Percentiles rank a stretch among this genome's conserved stretches.
Conservation (phyloP, 805 yeast genomes). For the Wickerhamomyces bovis region DNA sequence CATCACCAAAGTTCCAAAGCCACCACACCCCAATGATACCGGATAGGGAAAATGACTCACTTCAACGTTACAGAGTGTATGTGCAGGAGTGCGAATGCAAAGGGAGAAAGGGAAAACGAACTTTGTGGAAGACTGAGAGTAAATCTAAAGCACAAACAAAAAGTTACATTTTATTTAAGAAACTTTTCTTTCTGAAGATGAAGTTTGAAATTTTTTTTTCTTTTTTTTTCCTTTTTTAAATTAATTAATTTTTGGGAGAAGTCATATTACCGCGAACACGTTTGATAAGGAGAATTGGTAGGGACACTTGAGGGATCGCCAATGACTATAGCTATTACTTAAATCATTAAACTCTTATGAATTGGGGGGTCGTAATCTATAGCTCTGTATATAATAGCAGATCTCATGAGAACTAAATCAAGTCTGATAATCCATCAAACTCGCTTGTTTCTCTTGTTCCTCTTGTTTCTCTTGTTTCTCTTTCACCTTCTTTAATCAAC, state of each 20-base stretch:
- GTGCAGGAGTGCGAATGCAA: neutral
- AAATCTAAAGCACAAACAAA: neutral
- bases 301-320: no score
- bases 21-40: neutral
- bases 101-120: neutral
- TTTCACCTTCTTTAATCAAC: slow-evolving; percentile 5
- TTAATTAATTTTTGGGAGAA: neutral
- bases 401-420: no score
- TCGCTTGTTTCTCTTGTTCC: no score
- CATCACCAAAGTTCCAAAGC: slow-evolving; percentile 7
- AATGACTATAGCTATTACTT: no score
- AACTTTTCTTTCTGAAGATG: neutral
- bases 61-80: neutral
- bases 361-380: no score
- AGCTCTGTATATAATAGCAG: no score
- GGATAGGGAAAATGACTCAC: neutral
- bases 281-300: no score
- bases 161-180: neutral
- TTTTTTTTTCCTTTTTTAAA: neutral
- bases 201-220: neutral
- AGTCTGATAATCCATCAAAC: no score
- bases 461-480: no score
- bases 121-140: neutral
- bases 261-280: neutral
- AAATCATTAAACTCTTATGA: no score